Conservation (phyloP, 2,329 filamentous ascomycete species). For the Fusarium fracticaudum region DNA sequence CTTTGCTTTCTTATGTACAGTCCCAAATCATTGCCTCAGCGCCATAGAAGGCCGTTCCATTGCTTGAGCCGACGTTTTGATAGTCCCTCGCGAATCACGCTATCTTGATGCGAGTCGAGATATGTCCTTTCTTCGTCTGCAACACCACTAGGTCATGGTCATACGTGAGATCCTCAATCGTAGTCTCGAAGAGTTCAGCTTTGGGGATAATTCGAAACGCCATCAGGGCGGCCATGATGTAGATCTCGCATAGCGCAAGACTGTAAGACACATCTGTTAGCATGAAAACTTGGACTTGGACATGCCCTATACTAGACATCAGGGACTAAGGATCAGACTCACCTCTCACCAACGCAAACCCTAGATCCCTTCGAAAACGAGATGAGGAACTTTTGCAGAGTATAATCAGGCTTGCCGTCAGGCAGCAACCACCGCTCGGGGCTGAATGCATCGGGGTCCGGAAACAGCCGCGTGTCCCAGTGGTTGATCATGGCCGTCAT, state of each 20-base stretch:
- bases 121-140: constrained; percentile 33
- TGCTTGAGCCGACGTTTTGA: no score
- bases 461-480: constrained; percentile 46
- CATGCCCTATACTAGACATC: fast-evolving
- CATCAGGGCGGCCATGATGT: constrained; percentile 26
- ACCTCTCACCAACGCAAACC: constrained; percentile 36
- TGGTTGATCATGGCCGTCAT: constrained; percentile 48
- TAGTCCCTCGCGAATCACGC: not conserved
- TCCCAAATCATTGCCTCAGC: not conserved
- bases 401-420: constrained; percentile 39
- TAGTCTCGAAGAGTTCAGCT: constrained; percentile 25
- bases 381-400: constrained; percentile 35
- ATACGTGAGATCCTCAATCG: constrained; percentile 29
- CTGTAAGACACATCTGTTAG: constrained; percentile 4
- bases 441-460: constrained; percentile 45
- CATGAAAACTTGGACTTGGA: not conserved
- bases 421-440: constrained; percentile 45
- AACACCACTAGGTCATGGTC: constrained; percentile 34
- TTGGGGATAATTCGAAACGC: constrained; percentile 26
- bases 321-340: not conserved
- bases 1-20: not conserved
- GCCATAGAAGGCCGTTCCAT: not conserved
- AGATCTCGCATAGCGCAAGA: constrained; percentile 34
- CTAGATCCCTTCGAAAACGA: constrained; percentile 35
- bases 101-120: constrained; percentile 10